Conservation (phyloP, 2,329 filamentous ascomycete genomes). For the Neofusicoccum laricinum region DNA sequence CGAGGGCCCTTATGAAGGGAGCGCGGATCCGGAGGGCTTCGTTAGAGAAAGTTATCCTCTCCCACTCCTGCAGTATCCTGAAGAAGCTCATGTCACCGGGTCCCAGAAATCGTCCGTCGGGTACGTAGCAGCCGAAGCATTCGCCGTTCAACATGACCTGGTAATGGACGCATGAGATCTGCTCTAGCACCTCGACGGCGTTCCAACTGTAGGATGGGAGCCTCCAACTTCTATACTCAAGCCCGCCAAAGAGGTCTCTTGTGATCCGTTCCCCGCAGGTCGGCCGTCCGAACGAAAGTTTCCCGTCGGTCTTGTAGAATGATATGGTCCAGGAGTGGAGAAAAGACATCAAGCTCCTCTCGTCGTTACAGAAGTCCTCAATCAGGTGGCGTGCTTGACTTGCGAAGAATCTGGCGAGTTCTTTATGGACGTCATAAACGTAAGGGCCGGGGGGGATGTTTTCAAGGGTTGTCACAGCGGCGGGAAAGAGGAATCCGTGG, state of each 20-base stretch:
- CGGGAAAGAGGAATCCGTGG: neutral
- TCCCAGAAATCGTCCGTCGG: neutral
- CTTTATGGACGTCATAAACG: neutral
- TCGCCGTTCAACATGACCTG: neutral
- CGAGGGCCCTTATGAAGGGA: neutral
- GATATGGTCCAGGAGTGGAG: neutral
- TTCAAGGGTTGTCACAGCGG: neutral
- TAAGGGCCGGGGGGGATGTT: neutral
- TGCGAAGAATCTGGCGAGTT: neutral
- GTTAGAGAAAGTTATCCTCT: neutral
- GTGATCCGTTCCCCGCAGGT: neutral
- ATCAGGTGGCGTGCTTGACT: neutral
- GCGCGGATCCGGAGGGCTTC: neutral
- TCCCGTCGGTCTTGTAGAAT: neutral
- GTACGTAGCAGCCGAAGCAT: neutral
- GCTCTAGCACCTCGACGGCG: neutral
- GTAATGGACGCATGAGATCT: neutral
- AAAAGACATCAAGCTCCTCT: constrained; percentile 5
- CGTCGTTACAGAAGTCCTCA: neutral
- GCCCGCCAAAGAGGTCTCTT: neutral
- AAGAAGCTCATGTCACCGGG: neutral
- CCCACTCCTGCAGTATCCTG: constrained; percentile 1
- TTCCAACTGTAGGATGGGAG: constrained; percentile 2
- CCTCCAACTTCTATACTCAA: neutral
- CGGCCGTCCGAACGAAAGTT: neutral